Percentiles rank a stretch among this genome's conserved stretches.
These are phyloP conservation scores for Trichothecium roseum DNA, from an alignment of 2,329 filamentous ascomycete species.

Conservation along the genomic window DNA sequence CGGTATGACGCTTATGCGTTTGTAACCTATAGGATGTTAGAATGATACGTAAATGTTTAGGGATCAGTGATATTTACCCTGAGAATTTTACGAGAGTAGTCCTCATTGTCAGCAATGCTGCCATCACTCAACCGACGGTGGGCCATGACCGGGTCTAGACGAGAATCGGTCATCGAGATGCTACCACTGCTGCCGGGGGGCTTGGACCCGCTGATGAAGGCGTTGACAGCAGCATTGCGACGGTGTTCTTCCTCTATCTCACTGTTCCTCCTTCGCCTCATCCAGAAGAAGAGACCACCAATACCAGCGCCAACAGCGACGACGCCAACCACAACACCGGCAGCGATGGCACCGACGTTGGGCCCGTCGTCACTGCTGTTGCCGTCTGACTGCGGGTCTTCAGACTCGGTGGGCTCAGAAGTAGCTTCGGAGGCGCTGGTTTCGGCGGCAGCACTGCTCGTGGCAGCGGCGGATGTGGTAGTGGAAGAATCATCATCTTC, in stretches of 20 bases:
- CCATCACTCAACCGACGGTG: constrained; percentile 82
- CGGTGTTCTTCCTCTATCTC: constrained; percentile 78
- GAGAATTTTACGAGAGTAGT: constrained; percentile 91
- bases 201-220: constrained; percentile 58
- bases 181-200: constrained; percentile 47
- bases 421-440: constrained; percentile 11
- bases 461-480: constrained; percentile 14
- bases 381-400: constrained; percentile 3
- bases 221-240: constrained; percentile 67
- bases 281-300: constrained; percentile 61
- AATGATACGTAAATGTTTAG: too few relatives aligned
- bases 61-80: constrained; percentile 71
- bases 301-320: constrained; percentile 55
- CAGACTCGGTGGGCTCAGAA: constrained; percentile 9
- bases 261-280: constrained; percentile 65
- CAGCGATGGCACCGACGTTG: constrained; percentile 79
- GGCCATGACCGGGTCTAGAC: constrained; percentile 78
- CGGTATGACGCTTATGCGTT: constrained; percentile 37
- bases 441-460: constrained; percentile 13
- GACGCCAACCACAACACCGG: constrained; percentile 77
- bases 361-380: constrained; percentile 23
- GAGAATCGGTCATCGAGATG: constrained; percentile 67
- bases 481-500: neutral
- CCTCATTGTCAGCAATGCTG: constrained; percentile 93
- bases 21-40: constrained; percentile 35